Evolutionary conservation across 108 stramenopile genomes (phyloP).

Genomic region (Skeletonema menzelii): DNA sequence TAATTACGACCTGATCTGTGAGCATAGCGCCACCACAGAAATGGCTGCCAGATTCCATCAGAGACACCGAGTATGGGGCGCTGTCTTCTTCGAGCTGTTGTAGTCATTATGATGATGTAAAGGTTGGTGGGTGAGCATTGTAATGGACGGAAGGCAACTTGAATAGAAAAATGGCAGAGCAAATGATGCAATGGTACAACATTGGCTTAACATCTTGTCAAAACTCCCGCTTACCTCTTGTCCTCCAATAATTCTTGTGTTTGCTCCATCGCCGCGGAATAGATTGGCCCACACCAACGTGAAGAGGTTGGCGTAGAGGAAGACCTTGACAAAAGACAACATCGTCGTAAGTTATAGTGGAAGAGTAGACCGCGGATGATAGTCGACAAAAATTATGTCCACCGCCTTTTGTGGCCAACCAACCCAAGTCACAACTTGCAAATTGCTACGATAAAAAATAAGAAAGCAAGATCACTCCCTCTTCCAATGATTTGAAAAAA

Average conservation of each 20-base stretch:
- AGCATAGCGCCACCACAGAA: slow-evolving; percentile 32
- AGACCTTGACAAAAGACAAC: background rate
- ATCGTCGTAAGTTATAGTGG: background rate
- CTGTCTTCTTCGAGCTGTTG: background rate
- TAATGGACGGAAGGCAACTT: background rate
- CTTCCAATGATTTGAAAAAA: background rate
- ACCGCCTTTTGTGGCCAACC: background rate
- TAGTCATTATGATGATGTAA: background rate
- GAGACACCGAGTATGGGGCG: slow-evolving; percentile 8
- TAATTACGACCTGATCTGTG: slow-evolving; percentile 26
- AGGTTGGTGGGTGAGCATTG: background rate
- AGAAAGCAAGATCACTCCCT: background rate
- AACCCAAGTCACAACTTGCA: too few relatives aligned
- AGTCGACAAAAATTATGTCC: background rate
- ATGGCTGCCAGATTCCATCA: background rate
- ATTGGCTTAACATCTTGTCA: background rate
- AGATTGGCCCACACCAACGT: background rate
- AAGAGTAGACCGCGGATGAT: background rate
- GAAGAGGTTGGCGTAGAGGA: background rate
- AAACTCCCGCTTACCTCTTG: background rate
- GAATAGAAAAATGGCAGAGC: background rate
- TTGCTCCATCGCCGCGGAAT: background rate
- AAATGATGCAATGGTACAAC: background rate
- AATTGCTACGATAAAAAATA: too few relatives aligned
- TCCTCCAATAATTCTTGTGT: background rate